Percentiles rank a stretch among this genome's conserved stretches.
These are phyloP conservation scores for Thymus quinquecostatus DNA, from an alignment of 257 asterid genomes.

Conservation along the genomic window DNA sequence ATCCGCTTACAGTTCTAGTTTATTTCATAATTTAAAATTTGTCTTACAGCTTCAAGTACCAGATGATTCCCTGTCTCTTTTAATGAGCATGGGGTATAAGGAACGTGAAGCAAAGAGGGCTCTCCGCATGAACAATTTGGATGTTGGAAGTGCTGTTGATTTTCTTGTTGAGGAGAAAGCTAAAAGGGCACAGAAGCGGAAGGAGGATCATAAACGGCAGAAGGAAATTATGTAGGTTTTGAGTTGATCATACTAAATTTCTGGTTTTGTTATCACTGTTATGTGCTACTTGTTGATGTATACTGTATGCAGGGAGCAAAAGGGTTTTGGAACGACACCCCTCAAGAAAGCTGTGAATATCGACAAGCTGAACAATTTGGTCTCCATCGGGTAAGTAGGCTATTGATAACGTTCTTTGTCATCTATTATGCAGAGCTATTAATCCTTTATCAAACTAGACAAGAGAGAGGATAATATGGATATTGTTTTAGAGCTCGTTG, in stretches of 20 bases:
- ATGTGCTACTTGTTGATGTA: slow-evolving; percentile 24
- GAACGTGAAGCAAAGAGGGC: slow-evolving; percentile 84
- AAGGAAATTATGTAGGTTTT: slow-evolving; percentile 62
- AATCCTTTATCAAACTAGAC: slow-evolving; percentile 5
- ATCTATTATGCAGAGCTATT: neutral
- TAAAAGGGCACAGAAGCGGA: slow-evolving; percentile 53
- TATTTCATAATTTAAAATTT: slow-evolving; percentile 4
- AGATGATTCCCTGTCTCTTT: slow-evolving; percentile 71
- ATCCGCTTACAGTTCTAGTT: neutral
- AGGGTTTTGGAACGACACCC: slow-evolving; percentile 77
- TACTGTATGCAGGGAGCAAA: slow-evolving; percentile 73
- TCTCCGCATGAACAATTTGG: slow-evolving; percentile 86
- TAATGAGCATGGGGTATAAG: slow-evolving; percentile 85
- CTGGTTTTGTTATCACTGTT: neutral
- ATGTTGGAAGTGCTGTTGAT: slow-evolving; percentile 72
- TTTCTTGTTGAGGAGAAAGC: slow-evolving; percentile 79
- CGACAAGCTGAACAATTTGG: slow-evolving; percentile 65
- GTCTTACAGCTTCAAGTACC: slow-evolving; percentile 82
- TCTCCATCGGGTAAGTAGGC: slow-evolving; percentile 71
- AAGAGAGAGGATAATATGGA: neutral
- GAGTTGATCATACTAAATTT: slow-evolving; percentile 9
- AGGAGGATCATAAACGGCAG: slow-evolving; percentile 59
- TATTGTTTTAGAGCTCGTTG: neutral
- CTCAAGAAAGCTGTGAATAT: slow-evolving; percentile 84
- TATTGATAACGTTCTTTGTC: neutral